Base-by-base conservation (phyloP, 2,329 filamentous ascomycete species). In the Cercospora sp. region DNA sequence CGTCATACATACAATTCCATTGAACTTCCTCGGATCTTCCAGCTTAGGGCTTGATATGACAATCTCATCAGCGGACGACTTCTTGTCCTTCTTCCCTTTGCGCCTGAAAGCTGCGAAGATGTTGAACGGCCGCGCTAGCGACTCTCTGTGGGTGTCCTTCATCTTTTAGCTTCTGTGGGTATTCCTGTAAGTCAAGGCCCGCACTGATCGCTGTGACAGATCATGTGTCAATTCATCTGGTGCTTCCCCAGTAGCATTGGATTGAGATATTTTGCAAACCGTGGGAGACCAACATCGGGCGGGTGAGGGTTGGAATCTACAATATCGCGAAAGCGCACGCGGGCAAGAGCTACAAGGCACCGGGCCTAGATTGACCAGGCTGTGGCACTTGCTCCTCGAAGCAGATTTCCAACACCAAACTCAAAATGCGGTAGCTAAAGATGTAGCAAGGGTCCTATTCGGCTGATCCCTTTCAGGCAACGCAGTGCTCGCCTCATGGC, bases 111-210 rank as follows among this genome's bases (percentile, higher is more conserved):
- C 53, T 33, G 53, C 23, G 53, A 58, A 58, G 9, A 30, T 58
- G 7, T 30, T 58, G 23, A 58, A 33, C 26, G 26, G 53, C n/a
- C 53, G 53, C 30, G 53, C 53, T 6, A 58, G 28, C 16, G 53
- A 58, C 28, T 58, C 53, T 58, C 28, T 58, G 13, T 58, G 53
- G n/a, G 13, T 58, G 20, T 58, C 53, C 53, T 58, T 58, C 53
- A 58, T 58, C 16, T n/a, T 42, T 30, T 12, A 18, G 30, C 2
- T 30, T n/a, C 26, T 26, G 53, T 33, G 53, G 30, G 26, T 26
- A 57, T 57, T 26, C 20, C 53, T 33, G 1, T 7, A 12, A n/a
- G 5, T 13, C 45, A 51, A 51, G 45, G 20, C 26, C 18, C 26
- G 53, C 53, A 33, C 53, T 18, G 13, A 26, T 58, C 53, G 13